Evolutionary conservation across 169 alveolate species (phyloP), one percentile per base, ranked within the genome.

Genomic region (Neospora caninum): DNA sequence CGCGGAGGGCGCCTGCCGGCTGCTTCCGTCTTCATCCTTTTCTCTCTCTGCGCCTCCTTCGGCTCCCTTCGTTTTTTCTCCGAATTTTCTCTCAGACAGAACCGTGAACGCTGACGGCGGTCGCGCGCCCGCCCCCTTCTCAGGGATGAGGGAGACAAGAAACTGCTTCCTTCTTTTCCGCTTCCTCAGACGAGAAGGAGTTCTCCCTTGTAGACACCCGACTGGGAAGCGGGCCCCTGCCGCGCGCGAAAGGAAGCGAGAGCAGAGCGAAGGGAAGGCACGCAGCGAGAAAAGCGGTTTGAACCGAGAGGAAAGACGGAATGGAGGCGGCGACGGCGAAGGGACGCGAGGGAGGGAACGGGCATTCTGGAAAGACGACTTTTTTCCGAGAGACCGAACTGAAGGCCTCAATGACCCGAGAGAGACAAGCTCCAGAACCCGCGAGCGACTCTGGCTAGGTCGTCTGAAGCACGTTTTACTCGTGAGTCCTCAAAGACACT

Each of bases 131-230:
- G 2, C 43, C 45, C 86, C 9, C 45, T 2, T 29, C 31, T 22
- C 31, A 43, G 45, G 86, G n/a, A 9, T 1, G 86, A 78, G 86
- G 45, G 27, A 20, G 45, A 4, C 42, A 13, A 78, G n/a, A 13
- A 78, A 78, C 45, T 78, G 86, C 42, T 78, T 78, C 31, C 86
- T 78, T 2, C 86, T 78, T 6, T 78, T 78, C 20, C 86, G 86
- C 2, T 10, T n/a, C 2, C 86, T 78, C 86, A 4, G 86, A 78
- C 86, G 39, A n/a, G 43, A 38, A 78, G 45, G 39, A 1, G 49
- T 43, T 20, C 45, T 64, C 73, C 20, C 73, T 6, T 29, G 73
- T 6, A 16, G 73, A 64, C 4, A 29, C 73, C 73, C 34, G 73
- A 27, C 73, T 1, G 73, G 34, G 73, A 64, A 22, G 34, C 7